phyloP scores from a whole-genome alignment of 108 stramenopile genomes.

The Cyclotella distinguenda region DNA sequence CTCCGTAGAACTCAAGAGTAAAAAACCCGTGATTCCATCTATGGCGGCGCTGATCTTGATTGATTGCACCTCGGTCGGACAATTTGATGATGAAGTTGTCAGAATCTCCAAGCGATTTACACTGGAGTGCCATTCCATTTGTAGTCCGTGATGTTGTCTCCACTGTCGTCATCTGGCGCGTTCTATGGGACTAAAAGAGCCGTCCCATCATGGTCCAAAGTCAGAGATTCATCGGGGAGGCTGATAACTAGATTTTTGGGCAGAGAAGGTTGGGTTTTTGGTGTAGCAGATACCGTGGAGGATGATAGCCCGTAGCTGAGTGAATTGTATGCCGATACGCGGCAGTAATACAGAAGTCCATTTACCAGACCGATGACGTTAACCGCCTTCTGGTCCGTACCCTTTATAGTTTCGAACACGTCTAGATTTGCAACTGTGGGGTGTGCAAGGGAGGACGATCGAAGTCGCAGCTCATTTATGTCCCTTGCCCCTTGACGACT shows the following conservation, averaged over 20 bases:
- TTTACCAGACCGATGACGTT: conserved; percentile 46
- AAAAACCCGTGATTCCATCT: conserved; percentile 77
- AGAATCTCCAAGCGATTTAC: conserved; percentile 57
- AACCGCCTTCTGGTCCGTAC: conserved; percentile 55
- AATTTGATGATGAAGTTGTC: conserved; percentile 67
- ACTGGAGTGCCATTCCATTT: conserved; percentile 60
- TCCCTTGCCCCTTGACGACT: conserved; percentile 77
- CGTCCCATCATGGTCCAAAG: conserved; percentile 36
- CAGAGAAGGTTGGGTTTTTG: conserved; percentile 53
- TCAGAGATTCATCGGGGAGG: conserved; percentile 14
- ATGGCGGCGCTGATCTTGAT: conserved; percentile 57
- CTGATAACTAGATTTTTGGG: conserved; percentile 19
- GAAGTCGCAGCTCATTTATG: conserved; percentile 52
- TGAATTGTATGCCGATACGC: conserved; percentile 77
- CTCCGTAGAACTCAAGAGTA: conserved; percentile 59
- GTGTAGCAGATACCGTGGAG: conserved; percentile 33
- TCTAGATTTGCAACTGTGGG: conserved; percentile 31
- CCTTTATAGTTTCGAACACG: conserved; percentile 55
- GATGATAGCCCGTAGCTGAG: conserved; percentile 66
- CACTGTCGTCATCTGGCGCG: conserved; percentile 35
- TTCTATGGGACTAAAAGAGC: conserved; percentile 52
- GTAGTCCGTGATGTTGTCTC: conserved; percentile 47
- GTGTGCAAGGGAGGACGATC: conserved; percentile 19
- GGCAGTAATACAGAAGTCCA: conserved; percentile 66
- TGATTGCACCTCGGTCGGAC: conserved; percentile 61